phyloP scores from a whole-genome alignment of 2,329 filamentous ascomycete genomes.

The Dactylonectria macrodidyma region DNA sequence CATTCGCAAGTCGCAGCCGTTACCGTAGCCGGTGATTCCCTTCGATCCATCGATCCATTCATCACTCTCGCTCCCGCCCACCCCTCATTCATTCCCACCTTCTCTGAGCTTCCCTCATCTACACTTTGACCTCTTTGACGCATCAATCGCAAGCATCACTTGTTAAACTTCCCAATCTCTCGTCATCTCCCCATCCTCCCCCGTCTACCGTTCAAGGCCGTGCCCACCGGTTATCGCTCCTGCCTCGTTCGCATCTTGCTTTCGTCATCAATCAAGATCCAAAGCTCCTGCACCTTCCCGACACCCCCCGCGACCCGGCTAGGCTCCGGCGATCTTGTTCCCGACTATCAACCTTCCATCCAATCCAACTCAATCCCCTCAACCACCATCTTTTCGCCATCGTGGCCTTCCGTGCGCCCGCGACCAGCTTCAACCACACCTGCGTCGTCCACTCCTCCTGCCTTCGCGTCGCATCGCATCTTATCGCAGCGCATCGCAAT shows the following conservation, averaged over 20 bases:
- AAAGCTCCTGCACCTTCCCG: conserved; percentile 34
- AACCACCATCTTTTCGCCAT: conserved; percentile 29
- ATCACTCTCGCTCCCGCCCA: conserved; percentile 29
- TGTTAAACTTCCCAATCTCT: conserved; percentile 1
- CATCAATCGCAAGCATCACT: conserved; percentile 10
- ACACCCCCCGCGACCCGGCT: conserved; percentile 39
- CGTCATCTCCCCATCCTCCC: conserved; percentile 9
- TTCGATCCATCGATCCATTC: conserved; percentile 27
- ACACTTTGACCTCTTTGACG: conserved; percentile 21
- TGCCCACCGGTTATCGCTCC: conserved; percentile 37
- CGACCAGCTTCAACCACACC: conserved; percentile 27
- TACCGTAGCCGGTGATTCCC: conserved; percentile 33
- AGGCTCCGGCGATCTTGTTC: conserved; percentile 42
- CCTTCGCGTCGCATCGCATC: not conserved
- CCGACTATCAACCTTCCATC: conserved; percentile 22
- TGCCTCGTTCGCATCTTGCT: conserved; percentile 45
- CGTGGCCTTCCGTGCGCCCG: conserved; percentile 25
- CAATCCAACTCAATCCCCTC: conserved; percentile 30
- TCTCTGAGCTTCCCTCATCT: conserved; percentile 27
- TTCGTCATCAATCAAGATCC: conserved; percentile 37
- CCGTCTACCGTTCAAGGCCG: conserved; percentile 25
- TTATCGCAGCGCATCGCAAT: conserved; percentile 32
- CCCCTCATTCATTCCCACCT: conserved; percentile 27
- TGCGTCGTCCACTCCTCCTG: not conserved
- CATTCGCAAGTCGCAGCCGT: conserved; percentile 33